Conservation (phyloP, 164 flowering plant genomes). For the Vitis labrusca region DNA sequence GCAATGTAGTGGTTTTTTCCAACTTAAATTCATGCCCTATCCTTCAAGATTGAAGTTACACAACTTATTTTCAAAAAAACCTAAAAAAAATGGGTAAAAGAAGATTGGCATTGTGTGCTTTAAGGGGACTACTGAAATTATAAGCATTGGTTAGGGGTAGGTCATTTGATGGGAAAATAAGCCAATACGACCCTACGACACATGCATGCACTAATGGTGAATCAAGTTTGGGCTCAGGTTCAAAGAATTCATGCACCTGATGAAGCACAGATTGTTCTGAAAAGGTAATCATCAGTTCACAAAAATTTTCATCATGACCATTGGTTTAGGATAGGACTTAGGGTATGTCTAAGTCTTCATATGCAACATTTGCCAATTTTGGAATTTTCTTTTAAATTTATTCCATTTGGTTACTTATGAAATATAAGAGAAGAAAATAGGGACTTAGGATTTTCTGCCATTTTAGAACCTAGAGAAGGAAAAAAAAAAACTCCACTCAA, state of each 20-base stretch:
- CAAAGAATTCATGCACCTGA: conserved; percentile 38
- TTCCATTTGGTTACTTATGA: too few relatives aligned
- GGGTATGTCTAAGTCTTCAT: conserved; percentile 4
- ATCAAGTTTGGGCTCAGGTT: conserved; percentile 46
- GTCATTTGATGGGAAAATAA: conserved; percentile 49
- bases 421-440: too few relatives aligned
- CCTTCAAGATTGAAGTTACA: background rate
- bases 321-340: background rate
- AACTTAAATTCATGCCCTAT: too few relatives aligned
- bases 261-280: conserved; percentile 3
- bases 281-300: conserved; percentile 14
- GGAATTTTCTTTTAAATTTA: too few relatives aligned
- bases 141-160: conserved; percentile 50
- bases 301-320: background rate
- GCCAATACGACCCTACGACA: conserved; percentile 24
- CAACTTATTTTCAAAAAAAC: background rate
- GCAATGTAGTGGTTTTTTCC: too few relatives aligned
- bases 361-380: too few relatives aligned
- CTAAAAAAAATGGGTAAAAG: conserved; percentile 23
- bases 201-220: conserved; percentile 45
- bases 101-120: conserved; percentile 70
- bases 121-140: conserved; percentile 47
- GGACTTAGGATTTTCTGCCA: too few relatives aligned
- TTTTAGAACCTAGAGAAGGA: too few relatives aligned
- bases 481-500: too few relatives aligned